phyloP scores from a whole-genome alignment of 2,329 filamentous ascomycete genomes.

The Pestalotiopsis sp. region DNA sequence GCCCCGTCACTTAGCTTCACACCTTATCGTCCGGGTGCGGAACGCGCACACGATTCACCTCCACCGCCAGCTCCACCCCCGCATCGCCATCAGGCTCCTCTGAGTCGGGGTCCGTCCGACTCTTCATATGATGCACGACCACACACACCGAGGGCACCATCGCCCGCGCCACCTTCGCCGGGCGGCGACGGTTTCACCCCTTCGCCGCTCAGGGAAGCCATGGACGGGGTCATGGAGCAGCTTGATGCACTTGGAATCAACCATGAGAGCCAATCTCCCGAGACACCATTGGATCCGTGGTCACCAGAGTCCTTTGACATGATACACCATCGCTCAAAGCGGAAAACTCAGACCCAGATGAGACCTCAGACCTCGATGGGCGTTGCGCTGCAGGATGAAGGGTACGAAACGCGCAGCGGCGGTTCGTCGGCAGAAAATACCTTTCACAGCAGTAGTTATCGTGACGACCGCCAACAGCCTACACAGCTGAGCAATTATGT shows the following conservation, averaged over 20 bases:
- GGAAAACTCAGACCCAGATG: slow-evolving; percentile 29
- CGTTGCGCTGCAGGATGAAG: slow-evolving; percentile 62
- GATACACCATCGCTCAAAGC: slow-evolving; percentile 44
- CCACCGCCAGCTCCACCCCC: slow-evolving; percentile 84
- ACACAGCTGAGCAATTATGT: slow-evolving; percentile 85
- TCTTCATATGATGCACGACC: slow-evolving; percentile 41
- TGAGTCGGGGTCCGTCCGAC: slow-evolving; percentile 28
- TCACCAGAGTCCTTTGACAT: slow-evolving; percentile 83
- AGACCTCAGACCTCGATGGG: slow-evolving; percentile 77
- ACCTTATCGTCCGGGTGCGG: slow-evolving; percentile 34
- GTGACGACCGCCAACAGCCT: slow-evolving; percentile 54
- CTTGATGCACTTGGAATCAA: slow-evolving; percentile 80
- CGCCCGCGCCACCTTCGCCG: slow-evolving; percentile 71
- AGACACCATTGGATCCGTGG: slow-evolving; percentile 74
- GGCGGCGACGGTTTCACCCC: slow-evolving; percentile 74
- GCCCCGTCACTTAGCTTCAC: slow-evolving; percentile 41
- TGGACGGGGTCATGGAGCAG: slow-evolving; percentile 98
- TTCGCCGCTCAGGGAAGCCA: slow-evolving; percentile 88
- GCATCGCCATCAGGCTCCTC: slow-evolving; percentile 65
- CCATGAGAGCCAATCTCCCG: slow-evolving; percentile 56
- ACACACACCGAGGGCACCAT: slow-evolving; percentile 57
- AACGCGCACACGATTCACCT: slow-evolving; percentile 51
- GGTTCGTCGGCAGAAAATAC: slow-evolving; percentile 53
- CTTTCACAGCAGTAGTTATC: slow-evolving; percentile 36
- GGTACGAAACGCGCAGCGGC: slow-evolving; percentile 61